A percentile compares a stretch with the other conserved stretches of the same genome.
Evolutionary conservation across 768 basidiomycete genomes (phyloP).

Genomic region (Russula virescens): DNA sequence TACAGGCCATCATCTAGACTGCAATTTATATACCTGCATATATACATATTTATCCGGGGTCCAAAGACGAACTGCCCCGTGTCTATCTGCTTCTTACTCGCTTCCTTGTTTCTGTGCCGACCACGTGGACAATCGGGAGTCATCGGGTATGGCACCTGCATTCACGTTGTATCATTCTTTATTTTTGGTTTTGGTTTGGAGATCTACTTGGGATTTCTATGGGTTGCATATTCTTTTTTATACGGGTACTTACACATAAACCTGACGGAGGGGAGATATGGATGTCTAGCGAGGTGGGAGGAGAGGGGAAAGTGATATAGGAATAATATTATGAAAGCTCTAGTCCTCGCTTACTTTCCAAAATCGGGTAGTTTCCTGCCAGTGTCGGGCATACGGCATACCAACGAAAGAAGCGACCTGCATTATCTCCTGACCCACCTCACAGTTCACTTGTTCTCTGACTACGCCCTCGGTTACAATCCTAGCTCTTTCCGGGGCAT

Average conservation of each 20-base stretch:
- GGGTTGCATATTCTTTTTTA: not conserved
- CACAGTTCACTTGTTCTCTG: not conserved
- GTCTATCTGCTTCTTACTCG: not conserved
- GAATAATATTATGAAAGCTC: not conserved
- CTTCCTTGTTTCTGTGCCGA: not conserved
- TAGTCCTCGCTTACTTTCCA: no score
- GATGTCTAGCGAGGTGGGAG: not conserved
- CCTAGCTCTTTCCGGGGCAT: no score
- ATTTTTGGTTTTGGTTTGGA: no score
- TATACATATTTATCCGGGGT: not conserved
- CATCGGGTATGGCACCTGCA: not conserved
- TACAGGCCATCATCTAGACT: not conserved
- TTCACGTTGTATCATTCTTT: not conserved
- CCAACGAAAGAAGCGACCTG: no score
- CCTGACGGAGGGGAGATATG: not conserved
- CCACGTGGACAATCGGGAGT: not conserved
- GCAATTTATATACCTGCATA: conserved; percentile 4
- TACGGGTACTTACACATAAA: conserved; percentile 1
- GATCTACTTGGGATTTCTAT: not conserved
- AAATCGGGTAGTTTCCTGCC: no score
- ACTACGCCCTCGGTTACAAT: not conserved
- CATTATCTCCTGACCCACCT: no score
- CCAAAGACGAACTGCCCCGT: not conserved
- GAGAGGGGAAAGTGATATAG: not conserved
- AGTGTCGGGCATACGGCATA: no score